Percentiles rank a stretch among this genome's conserved stretches.
Evolutionary conservation across 495 filamentous ascomycete genomes (phyloP).

Genomic region (Cryomyces minteri): DNA sequence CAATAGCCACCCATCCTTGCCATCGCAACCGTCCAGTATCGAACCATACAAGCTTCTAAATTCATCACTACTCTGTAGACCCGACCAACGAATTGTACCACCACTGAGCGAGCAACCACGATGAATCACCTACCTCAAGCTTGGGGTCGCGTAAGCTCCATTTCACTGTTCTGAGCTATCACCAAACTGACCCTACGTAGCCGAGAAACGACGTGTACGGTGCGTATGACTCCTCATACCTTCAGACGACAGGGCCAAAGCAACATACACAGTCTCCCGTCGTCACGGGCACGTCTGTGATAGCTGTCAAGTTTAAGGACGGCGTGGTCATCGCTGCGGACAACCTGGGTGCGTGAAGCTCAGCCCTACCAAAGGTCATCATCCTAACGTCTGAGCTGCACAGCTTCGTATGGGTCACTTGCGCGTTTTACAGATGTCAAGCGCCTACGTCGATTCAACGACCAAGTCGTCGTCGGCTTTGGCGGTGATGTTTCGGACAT

Average conservation of each 20-base stretch:
- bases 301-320: slow-evolving; percentile 86
- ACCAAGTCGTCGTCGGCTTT: slow-evolving; percentile 61
- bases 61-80: background rate
- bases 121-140: slow-evolving; percentile 96
- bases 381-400: background rate
- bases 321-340: slow-evolving; percentile 94
- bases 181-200: slow-evolving; percentile 26
- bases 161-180: background rate
- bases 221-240: slow-evolving; percentile 70
- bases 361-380: background rate
- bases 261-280: slow-evolving; percentile 77
- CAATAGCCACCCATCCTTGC: too few relatives aligned
- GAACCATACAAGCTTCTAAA: too few relatives aligned
- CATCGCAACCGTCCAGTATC: too few relatives aligned
- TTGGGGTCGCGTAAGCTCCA: slow-evolving; percentile 72
- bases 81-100: background rate
- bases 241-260: slow-evolving; percentile 52
- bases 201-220: slow-evolving; percentile 93
- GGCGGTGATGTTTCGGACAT: slow-evolving; percentile 94
- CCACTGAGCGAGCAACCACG: background rate
- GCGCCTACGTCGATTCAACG: slow-evolving; percentile 65
- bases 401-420: slow-evolving; percentile 93
- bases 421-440: slow-evolving; percentile 94
- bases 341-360: slow-evolving; percentile 54
- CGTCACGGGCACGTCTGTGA: slow-evolving; percentile 89